Base-by-base conservation (phyloP, 2,329 filamentous ascomycete genomes). In the Botrytis sinoallii region DNA sequence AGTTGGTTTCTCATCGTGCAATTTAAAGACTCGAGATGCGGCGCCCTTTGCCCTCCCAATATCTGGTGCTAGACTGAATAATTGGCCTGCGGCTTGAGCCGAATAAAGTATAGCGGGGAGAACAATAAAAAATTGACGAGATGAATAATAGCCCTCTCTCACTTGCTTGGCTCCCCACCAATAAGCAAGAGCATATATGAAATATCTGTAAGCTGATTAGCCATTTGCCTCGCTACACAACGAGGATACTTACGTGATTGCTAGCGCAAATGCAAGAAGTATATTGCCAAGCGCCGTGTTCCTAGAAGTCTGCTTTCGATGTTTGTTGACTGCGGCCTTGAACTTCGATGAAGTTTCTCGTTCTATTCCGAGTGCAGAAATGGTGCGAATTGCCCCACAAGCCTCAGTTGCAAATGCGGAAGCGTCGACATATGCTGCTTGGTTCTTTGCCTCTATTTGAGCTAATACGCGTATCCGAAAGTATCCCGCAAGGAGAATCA, bases 91-190 rank as follows among this genome's bases (percentile, higher is more conserved):
- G 8, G 92, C 85, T 80, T 93, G 90, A 0, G 92, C 91, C 73
- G 90, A 91, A 57, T 94, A 89, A 1, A 95, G 86, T 77, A 95
- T 87, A 7, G 91, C 87, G 9, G 92, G 86, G 6, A 93, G 85
- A 12, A 94, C 90, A 77, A 93, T 91, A 81, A 94, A 90, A 83
- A 94, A 94, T n/a, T 92, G 87, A 46, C 90, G 88, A 61, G 87
- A 88, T 4, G 83, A 85, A 77, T 91, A 91, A 73, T 88, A 83
- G 7, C 92, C 60, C 60, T 86, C 85, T 70, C 90, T 87, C 74
- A 94, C 92, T 75, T 90, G 88, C 77, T 88, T 91, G 0, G 91
- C 87, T 5, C 92, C 92, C 91, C 92, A 95, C 91, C 92, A 95
- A 82, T 93, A 94, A 0, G 91, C 90, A 71, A 95, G 87, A 0